A percentile compares a stretch with the other conserved stretches of the same genome.
Evolutionary conservation across 2,329 filamentous ascomycete species (phyloP).

Genomic region (Rugonectria rugulosa): DNA sequence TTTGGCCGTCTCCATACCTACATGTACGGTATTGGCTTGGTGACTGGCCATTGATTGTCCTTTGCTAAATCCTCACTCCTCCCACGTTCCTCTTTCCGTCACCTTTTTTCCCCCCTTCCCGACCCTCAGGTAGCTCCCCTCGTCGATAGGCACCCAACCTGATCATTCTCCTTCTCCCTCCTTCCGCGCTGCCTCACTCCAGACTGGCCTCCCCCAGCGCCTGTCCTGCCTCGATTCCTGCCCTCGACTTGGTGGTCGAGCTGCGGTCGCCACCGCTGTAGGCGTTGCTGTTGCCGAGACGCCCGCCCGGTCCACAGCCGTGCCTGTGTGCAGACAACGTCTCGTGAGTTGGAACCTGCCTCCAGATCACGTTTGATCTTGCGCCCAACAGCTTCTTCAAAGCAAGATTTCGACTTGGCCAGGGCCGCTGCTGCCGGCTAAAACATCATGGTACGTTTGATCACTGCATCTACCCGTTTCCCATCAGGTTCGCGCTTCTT

Average conservation of each 20-base stretch:
- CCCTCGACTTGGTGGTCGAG: conserved; percentile 14
- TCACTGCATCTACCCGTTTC: not conserved
- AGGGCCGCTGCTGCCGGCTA: conserved; percentile 24
- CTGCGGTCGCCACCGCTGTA: conserved; percentile 12
- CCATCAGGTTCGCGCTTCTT: not conserved
- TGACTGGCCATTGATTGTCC: conserved; percentile 6
- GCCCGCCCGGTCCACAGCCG: conserved; percentile 9
- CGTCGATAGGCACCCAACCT: not conserved
- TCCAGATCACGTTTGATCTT: conserved; percentile 3
- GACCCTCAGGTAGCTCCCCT: conserved; percentile 5
- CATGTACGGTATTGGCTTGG: conserved; percentile 10
- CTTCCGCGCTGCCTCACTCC: not conserved
- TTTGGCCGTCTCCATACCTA: conserved; percentile 12
- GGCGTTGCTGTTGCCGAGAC: conserved; percentile 22
- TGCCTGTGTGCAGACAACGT: conserved; percentile 16
- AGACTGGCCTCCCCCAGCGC: conserved; percentile 5
- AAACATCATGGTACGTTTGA: conserved; percentile 35
- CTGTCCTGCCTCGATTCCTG: conserved; percentile 10
- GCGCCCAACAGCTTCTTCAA: conserved; percentile 1
- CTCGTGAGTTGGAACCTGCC: conserved; percentile 16
- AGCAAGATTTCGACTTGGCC: conserved; percentile 10
- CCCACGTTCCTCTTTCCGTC: conserved; percentile 9
- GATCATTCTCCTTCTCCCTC: not conserved
- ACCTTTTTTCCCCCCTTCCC: conserved; percentile 11
- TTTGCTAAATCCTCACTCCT: conserved; percentile 17